Evolutionary conservation across 768 basidiomycete genomes (phyloP).

Genomic region (Tulasnella sp.): DNA sequence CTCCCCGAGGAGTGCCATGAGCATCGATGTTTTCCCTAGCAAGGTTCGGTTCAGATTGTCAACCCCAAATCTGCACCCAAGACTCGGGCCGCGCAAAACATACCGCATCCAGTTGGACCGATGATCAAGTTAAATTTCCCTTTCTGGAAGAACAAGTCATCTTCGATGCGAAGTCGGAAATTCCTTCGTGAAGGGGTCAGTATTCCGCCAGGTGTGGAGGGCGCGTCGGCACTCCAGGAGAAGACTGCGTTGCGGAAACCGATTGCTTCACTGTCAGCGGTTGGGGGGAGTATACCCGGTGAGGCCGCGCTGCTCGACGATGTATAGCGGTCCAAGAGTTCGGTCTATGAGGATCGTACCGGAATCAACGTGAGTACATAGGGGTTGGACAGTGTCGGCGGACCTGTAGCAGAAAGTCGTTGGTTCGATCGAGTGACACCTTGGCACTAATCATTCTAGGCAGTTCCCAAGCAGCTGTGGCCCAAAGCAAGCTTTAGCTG

Average conservation of each 20-base stretch:
- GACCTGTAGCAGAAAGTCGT: slow-evolving; percentile 47
- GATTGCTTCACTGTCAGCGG: slow-evolving; percentile 29
- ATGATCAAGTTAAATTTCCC: slow-evolving; percentile 42
- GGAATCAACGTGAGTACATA: not conserved
- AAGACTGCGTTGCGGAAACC: slow-evolving; percentile 43
- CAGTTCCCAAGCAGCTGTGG: slow-evolving; percentile 39
- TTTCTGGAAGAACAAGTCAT: slow-evolving; percentile 39
- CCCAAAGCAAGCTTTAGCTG: slow-evolving; percentile 33
- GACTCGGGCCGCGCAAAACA: not conserved
- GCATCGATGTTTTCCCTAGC: slow-evolving; percentile 31
- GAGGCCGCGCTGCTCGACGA: slow-evolving; percentile 27
- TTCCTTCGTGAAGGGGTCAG: slow-evolving; percentile 47
- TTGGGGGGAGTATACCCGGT: slow-evolving; percentile 26
- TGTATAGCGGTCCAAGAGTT: slow-evolving; percentile 38
- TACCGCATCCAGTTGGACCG: slow-evolving; percentile 40
- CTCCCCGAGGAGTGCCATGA: slow-evolving; percentile 42
- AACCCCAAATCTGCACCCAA: not conserved
- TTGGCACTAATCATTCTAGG: slow-evolving; percentile 45
- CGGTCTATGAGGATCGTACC: slow-evolving; percentile 34
- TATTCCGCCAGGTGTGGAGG: slow-evolving; percentile 47
- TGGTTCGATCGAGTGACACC: slow-evolving; percentile 61
- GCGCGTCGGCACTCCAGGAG: slow-evolving; percentile 51
- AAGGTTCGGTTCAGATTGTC: not conserved
- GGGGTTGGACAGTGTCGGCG: not conserved
- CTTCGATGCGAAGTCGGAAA: slow-evolving; percentile 38